These are phyloP conservation scores for Crinitomyces ghanaensis DNA, from an alignment of 805 yeast genomes.

Conservation along the genomic window DNA sequence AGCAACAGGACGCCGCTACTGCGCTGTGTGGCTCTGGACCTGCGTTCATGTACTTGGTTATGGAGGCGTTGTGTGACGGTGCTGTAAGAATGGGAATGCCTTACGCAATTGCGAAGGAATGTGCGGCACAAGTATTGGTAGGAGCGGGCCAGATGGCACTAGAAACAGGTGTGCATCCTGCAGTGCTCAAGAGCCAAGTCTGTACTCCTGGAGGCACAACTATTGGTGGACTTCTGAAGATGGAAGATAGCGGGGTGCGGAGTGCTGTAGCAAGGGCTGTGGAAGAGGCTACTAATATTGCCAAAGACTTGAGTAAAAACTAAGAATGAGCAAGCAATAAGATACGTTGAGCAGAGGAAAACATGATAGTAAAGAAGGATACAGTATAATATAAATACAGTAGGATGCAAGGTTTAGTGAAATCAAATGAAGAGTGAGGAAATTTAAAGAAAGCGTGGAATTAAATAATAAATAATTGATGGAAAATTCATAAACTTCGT, in stretches of 20 bases:
- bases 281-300: constrained; percentile 82
- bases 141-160: constrained; percentile 90
- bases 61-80: constrained; percentile 89
- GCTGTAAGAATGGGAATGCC: constrained; percentile 94
- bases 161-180: constrained; percentile 77
- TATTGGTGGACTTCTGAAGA: constrained; percentile 81
- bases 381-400: neutral
- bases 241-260: constrained; percentile 88
- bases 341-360: neutral
- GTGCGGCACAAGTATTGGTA: constrained; percentile 88
- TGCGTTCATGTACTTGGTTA: constrained; percentile 78
- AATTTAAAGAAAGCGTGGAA: neutral
- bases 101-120: constrained; percentile 62
- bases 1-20: constrained; percentile 93
- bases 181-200: constrained; percentile 71
- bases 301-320: constrained; percentile 25
- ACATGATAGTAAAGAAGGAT: neutral
- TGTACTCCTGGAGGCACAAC: constrained; percentile 99
- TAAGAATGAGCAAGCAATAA: neutral
- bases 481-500: neutral
- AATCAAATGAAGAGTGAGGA: too few species aligned
- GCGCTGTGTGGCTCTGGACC: constrained; percentile 95
- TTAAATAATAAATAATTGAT: neutral
- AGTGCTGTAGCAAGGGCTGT: constrained; percentile 80
- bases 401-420: neutral